Percentiles rank a stretch among this genome's conserved stretches.
These are phyloP conservation scores for Diplosphaera chodatii DNA, from an alignment of 139 green algal species.

Conservation along the genomic window DNA sequence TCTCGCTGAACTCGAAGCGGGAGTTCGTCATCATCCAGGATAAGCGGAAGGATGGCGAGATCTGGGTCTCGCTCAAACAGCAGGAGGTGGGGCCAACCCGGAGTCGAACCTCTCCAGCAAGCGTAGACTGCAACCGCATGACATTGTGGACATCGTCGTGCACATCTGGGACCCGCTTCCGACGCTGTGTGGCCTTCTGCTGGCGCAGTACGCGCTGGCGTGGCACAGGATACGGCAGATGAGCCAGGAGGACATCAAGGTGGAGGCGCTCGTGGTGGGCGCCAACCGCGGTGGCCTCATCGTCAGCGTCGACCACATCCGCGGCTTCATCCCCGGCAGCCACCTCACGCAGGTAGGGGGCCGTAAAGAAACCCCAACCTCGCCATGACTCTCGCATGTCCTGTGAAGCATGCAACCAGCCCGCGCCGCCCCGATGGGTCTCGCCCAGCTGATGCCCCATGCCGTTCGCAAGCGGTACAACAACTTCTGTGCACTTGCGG, in stretches of 20 bases:
- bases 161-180: too few relatives aligned
- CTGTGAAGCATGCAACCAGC: too few relatives aligned
- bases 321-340: slow-evolving; percentile 67
- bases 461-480: too few relatives aligned
- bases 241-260: slow-evolving; percentile 75
- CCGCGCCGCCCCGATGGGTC: too few relatives aligned
- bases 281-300: slow-evolving; percentile 76
- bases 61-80: slow-evolving; percentile 71
- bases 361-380: too few relatives aligned
- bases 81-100: slow-evolving; percentile 51
- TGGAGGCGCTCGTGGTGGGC: slow-evolving; percentile 62
- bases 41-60: slow-evolving; percentile 62
- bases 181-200: too few relatives aligned
- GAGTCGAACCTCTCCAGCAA: too few relatives aligned
- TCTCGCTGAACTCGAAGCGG: slow-evolving; percentile 56
- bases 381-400: too few relatives aligned
- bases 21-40: slow-evolving; percentile 83
- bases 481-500: too few relatives aligned
- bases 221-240: slow-evolving; percentile 71
- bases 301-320: slow-evolving; percentile 50
- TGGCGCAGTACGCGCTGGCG: slow-evolving; percentile 34
- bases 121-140: too few relatives aligned
- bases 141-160: too few relatives aligned
- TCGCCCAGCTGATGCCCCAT: too few relatives aligned
- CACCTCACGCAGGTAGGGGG: slow-evolving; percentile 51